phyloP scores from a whole-genome alignment of 345 rosid genomes.

The Aquilaria sinensis region DNA sequence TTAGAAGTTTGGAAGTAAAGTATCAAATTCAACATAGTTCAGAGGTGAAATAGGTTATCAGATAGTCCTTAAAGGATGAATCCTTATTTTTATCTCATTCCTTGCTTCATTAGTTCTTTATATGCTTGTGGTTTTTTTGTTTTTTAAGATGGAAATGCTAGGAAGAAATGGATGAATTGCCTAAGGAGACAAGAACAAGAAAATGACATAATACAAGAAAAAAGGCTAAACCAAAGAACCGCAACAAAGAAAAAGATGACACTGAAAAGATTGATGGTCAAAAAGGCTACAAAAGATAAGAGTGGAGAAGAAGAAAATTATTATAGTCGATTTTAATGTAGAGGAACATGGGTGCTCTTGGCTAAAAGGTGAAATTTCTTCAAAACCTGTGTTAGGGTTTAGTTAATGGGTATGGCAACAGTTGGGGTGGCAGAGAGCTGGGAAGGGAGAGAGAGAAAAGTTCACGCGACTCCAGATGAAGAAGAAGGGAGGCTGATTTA shows the following conservation, averaged over 20 bases:
- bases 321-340: not conserved
- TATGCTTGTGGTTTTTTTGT: too few species aligned
- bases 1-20: too few species aligned
- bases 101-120: too few species aligned
- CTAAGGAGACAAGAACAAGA: slow-evolving; percentile 32
- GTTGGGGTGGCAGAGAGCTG: slow-evolving; percentile 23
- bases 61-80: too few species aligned
- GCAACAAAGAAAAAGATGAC: slow-evolving; percentile 18
- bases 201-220: slow-evolving; percentile 15
- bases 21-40: too few species aligned
- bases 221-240: slow-evolving; percentile 23
- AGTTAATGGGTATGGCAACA: slow-evolving; percentile 40
- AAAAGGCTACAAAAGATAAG: slow-evolving; percentile 25
- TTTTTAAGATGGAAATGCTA: not conserved
- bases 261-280: slow-evolving; percentile 40
- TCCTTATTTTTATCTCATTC: too few species aligned
- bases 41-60: too few species aligned
- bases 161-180: slow-evolving; percentile 9
- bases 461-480: too few species aligned
- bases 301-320: slow-evolving; percentile 21
- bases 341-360: slow-evolving; percentile 17
- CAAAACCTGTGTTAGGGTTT: slow-evolving; percentile 15
- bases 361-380: slow-evolving; percentile 21
- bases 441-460: slow-evolving; percentile 6
- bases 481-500: too few species aligned